phyloP scores from a whole-genome alignment of 192 early-diverging fungal genomes.

The Backusella tarrabulga region DNA sequence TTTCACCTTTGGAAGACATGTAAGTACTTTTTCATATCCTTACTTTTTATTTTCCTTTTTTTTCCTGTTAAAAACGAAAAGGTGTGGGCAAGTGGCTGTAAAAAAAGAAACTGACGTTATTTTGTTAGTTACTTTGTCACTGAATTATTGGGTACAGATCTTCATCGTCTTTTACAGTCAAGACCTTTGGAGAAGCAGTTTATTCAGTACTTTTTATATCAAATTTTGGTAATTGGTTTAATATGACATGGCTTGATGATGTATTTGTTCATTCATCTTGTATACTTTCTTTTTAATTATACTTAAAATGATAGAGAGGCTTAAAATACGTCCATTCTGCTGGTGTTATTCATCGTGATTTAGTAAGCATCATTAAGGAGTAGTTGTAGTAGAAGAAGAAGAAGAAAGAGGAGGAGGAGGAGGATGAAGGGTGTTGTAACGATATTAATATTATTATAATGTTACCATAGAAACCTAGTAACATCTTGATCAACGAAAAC shows the following conservation, averaged over 20 bases:
- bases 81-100: not conserved
- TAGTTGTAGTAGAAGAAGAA: no score
- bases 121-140: slow-evolving; percentile 87
- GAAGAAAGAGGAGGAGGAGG: not conserved
- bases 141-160: slow-evolving; percentile 92
- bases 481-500: slow-evolving; percentile 96
- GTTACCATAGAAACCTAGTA: slow-evolving; percentile 76
- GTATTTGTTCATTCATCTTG: not conserved
- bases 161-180: slow-evolving; percentile 88
- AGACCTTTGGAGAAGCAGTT: slow-evolving; percentile 92
- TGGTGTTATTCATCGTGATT: slow-evolving; percentile 92
- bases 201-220: slow-evolving; percentile 97
- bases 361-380: slow-evolving; percentile 47
- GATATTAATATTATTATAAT: not conserved
- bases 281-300: not conserved
- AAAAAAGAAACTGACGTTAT: not conserved
- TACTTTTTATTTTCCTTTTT: no score
- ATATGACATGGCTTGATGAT: not conserved
- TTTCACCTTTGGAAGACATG: slow-evolving; percentile 91
- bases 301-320: slow-evolving; percentile 56
- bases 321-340: slow-evolving; percentile 95
- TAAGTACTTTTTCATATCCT: slow-evolving; percentile 36
- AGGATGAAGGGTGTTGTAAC: not conserved
- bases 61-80: no score
- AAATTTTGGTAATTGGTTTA: slow-evolving; percentile 66